Conservation (phyloP, 2,329 filamentous ascomycete species). For the Tolypocladium sp. region DNA sequence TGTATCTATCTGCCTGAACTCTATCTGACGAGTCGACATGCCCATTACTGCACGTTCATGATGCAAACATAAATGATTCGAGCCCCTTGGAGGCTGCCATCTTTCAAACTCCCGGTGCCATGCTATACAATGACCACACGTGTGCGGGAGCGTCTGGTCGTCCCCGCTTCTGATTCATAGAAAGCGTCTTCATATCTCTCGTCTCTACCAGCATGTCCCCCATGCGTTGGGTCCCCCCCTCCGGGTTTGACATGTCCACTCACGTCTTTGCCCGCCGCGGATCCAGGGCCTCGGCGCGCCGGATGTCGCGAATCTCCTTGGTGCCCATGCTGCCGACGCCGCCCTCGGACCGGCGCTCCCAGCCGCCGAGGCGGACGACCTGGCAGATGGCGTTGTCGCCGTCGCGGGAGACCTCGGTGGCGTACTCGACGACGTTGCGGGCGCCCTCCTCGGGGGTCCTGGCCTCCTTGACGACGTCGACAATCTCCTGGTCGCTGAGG, state of each 20-base stretch:
- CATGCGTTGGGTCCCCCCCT: not conserved
- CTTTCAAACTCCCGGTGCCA: not conserved
- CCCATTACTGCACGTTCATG: not conserved
- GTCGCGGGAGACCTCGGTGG: constrained; percentile 67
- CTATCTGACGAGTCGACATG: not conserved
- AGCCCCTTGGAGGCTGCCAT: not conserved
- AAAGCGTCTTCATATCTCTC: not conserved
- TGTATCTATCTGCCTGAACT: not conserved
- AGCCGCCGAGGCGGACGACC: constrained; percentile 58
- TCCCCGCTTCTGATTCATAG: not conserved
- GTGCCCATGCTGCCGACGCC: constrained; percentile 84
- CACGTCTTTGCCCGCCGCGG: constrained; percentile 59
- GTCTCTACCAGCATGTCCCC: not conserved
- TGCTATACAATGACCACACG: not conserved
- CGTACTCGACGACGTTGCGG: constrained; percentile 71
- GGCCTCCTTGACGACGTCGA: constrained; percentile 91
- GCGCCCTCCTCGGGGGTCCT: constrained; percentile 82
- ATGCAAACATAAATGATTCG: not conserved
- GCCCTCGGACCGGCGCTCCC: constrained; percentile 69
- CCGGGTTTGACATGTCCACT: not conserved
- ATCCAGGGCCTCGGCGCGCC: constrained; percentile 71
- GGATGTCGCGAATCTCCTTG: constrained; percentile 81
- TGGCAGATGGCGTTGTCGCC: constrained; percentile 64
- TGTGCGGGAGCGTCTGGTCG: not conserved
- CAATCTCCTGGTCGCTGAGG: constrained; percentile 86